Evolutionary conservation across 768 basidiomycete species (phyloP), one percentile per base, ranked within the genome.

Genomic region (Mycena filopes): DNA sequence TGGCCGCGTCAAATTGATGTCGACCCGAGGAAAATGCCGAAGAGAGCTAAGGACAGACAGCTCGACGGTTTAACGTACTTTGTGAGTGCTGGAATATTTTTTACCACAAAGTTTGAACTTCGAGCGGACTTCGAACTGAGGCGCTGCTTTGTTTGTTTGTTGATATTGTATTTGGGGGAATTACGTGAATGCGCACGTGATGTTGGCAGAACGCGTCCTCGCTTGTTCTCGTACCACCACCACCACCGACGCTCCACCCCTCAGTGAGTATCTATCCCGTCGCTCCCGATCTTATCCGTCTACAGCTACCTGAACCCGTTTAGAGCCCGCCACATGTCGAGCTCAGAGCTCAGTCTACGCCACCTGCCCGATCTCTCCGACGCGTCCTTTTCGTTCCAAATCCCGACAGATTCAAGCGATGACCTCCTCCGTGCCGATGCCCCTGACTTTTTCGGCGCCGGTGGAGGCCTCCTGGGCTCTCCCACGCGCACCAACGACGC

Each of bases 311-410:
- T n/a, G n/a, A n/a, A n/a, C n/a, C n/a, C n/a, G n/a, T n/a, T n/a
- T n/a, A n/a, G n/a, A n/a, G n/a, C n/a, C n/a, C n/a, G n/a, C 29
- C 4, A 31, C 20, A 57, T 57, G 55, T 2, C 55, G n/a, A 21
- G 55, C 55, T 45, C 55, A 56, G 81, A 81, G 55, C 74, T 86
- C 23, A 89, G 86, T 60, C 74, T 83, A 50, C 80, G 84, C 71
- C 84, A 87, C 73, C 70, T 88, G 28, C 87, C 87, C 42, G 86
- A 89, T 65, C 71, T 82, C 54, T 85, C 84, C 26, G 81, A 84
- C 66, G 70, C 75, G n/a, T 85, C 65, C 28, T 83, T 81, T 65
- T 86, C 86, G 2, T 86, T 87, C 72, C 84, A 87, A 72, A 85
- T 89, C 38, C 87, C 89, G 1, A 70, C 76, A 8, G 77, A 76